Percentiles rank a stretch among this genome's conserved stretches.
Evolutionary conservation across 169 alveolate genomes (phyloP).

Genomic region (Condylostoma magnum): DNA sequence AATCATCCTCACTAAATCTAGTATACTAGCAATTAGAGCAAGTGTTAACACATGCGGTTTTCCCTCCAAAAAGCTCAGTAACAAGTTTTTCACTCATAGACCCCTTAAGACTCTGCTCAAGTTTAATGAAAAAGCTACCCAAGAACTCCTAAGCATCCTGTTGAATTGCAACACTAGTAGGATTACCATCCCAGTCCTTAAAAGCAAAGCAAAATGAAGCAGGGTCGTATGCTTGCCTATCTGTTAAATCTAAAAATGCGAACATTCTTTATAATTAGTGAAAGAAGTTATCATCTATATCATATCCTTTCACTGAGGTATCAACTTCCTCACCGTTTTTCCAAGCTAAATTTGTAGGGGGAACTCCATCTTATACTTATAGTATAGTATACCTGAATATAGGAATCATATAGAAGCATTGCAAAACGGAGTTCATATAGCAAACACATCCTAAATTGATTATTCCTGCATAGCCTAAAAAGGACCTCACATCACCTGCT

Average conservation of each 20-base stretch:
- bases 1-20: slow-evolving; percentile 64
- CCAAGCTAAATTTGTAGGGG: slow-evolving; percentile 16
- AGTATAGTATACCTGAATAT: slow-evolving; percentile 89
- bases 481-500: slow-evolving; percentile 53
- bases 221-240: slow-evolving; percentile 76
- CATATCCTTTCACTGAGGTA: slow-evolving; percentile 32
- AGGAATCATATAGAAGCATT: slow-evolving; percentile 96
- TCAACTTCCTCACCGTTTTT: slow-evolving; percentile 37
- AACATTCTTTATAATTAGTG: slow-evolving; percentile 73
- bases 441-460: slow-evolving; percentile 98
- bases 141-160: slow-evolving; percentile 82
- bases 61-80: slow-evolving; percentile 75
- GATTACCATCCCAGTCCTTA: slow-evolving; percentile 77
- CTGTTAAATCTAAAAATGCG: slow-evolving; percentile 66
- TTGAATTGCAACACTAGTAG: slow-evolving; percentile 66
- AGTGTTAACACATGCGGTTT: slow-evolving; percentile 52
- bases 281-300: slow-evolving; percentile 70
- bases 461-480: slow-evolving; percentile 95
- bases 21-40: slow-evolving; percentile 61
- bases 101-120: slow-evolving; percentile 67
- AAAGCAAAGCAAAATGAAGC: slow-evolving; percentile 65
- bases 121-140: slow-evolving; percentile 68
- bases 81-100: slow-evolving; percentile 62
- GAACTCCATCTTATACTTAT: slow-evolving; percentile 59
- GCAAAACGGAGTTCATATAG: slow-evolving; percentile 98